Percentiles rank a stretch among this genome's conserved stretches.
phyloP scores from a whole-genome alignment of 179 eudicot species.

The Heliamphora pulchella region DNA sequence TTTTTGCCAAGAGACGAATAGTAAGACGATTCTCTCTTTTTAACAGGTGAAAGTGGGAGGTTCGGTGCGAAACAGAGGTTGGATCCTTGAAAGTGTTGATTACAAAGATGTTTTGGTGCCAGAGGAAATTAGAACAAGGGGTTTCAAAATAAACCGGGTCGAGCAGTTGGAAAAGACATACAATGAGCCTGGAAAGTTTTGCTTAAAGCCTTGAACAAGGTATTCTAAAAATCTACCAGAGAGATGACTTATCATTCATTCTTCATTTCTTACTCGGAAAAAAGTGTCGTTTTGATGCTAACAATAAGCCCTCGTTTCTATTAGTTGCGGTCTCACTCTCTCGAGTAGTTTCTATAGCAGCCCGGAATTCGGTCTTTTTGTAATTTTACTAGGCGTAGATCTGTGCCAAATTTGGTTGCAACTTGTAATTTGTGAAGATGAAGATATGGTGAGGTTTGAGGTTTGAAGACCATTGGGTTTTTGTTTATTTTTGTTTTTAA shows the following conservation, averaged over 20 bases:
- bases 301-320: neutral
- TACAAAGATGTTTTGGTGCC: slow-evolving; percentile 55
- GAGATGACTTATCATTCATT: neutral
- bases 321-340: neutral
- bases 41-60: slow-evolving; percentile 76
- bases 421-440: neutral
- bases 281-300: neutral
- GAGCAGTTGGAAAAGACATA: slow-evolving; percentile 74
- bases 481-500: neutral
- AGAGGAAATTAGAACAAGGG: slow-evolving; percentile 81
- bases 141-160: slow-evolving; percentile 65
- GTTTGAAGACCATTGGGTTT: neutral
- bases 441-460: neutral
- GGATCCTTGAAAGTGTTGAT: slow-evolving; percentile 70
- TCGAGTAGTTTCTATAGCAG: neutral
- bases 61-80: slow-evolving; percentile 64
- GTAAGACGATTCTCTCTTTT: neutral
- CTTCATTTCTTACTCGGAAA: neutral
- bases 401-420: neutral
- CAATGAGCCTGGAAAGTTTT: slow-evolving; percentile 56
- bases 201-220: slow-evolving; percentile 44
- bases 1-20: neutral
- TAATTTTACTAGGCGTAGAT: neutral
- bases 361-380: neutral
- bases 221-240: neutral